Evolutionary conservation across 2,329 filamentous ascomycete genomes (phyloP).

Genomic region (Colletotrichum noveboracense): DNA sequence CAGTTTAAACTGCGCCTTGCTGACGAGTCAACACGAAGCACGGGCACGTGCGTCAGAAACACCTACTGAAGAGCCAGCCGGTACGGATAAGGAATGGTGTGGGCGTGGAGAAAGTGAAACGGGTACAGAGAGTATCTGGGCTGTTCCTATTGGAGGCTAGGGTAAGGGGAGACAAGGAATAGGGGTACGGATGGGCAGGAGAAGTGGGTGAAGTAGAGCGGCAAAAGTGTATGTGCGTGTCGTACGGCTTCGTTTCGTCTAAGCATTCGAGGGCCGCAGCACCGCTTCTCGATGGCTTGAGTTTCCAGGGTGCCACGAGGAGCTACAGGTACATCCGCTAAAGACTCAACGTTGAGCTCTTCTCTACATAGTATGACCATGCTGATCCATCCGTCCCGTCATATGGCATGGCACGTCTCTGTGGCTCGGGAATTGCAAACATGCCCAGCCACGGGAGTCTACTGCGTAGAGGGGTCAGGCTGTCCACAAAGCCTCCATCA

Average conservation of each 20-base stretch:
- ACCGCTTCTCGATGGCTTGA: not conserved
- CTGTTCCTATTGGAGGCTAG: not conserved
- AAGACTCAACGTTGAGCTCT: not conserved
- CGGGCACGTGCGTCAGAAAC: slow-evolving; percentile 11
- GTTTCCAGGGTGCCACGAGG: not conserved
- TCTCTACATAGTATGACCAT: not conserved
- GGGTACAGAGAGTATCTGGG: not conserved
- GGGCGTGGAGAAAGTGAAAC: slow-evolving; percentile 6
- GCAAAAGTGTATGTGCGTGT: not conserved
- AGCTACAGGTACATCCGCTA: not conserved
- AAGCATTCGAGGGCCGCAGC: not conserved
- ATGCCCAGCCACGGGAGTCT: not conserved
- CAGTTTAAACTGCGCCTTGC: slow-evolving; percentile 11
- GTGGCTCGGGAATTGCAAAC: not conserved
- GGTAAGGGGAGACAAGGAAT: not conserved
- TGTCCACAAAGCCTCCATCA: not conserved
- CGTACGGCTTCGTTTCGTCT: not conserved
- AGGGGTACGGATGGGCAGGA: not conserved
- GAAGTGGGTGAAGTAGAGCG: not conserved
- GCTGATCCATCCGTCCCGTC: not conserved
- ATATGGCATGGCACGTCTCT: not conserved
- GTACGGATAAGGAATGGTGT: not conserved
- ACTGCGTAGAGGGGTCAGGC: not conserved
- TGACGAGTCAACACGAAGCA: slow-evolving; percentile 8
- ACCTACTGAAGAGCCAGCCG: not conserved